Base-by-base conservation (phyloP, 2,329 filamentous ascomycete species). In the Phaeosphaeriaceae sp. region DNA sequence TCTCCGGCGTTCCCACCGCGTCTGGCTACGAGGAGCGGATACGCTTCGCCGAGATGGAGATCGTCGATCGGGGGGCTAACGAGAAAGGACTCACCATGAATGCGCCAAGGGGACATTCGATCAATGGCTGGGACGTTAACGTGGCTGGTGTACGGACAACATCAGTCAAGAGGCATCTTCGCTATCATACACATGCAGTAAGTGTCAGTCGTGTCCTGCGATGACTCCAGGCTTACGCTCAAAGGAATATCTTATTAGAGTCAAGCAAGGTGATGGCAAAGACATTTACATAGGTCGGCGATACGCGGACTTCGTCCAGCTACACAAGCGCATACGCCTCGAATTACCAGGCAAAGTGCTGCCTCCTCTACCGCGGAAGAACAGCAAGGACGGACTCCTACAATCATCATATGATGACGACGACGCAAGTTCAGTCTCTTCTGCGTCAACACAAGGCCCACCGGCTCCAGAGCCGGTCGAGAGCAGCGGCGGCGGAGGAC, bases 1-100 rank as follows among this genome's bases (percentile, higher is more conserved):
- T 99, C 9, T 98, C 94, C 7, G 95, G 95, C 40, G 90, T 99
- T 57, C 92, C 91, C 33, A 99, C 95, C 1, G 93, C 95, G 3
- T 97, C 93, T 4, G 95, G 95, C 1, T 99, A 98, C 75, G 95
- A 99, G 79, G 95, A 99, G 82, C 88, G 95, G 57, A 97, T 99
- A 73, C 88, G 93, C 51, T 99, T 99, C 76, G 92, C 93, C 1
- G 95, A 99, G 79, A 90, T 99, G 80, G 95, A 99, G 74, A 93
- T 98, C 22, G 92, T 99, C 25, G 95, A 99, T 73, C 88, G 92
- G 63, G 91, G 92, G 54, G 93, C 95, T 45, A 96, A 97, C 72
- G 93, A 97, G 58, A 91, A 92, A 21, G 94, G 95, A 0, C 83
- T 99, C 52, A 84, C 96, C 58, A 88, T 93, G 58, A 96, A 93